phyloP scores from a whole-genome alignment of 176 grass and related monocot genomes.

The Themeda triandra region DNA sequence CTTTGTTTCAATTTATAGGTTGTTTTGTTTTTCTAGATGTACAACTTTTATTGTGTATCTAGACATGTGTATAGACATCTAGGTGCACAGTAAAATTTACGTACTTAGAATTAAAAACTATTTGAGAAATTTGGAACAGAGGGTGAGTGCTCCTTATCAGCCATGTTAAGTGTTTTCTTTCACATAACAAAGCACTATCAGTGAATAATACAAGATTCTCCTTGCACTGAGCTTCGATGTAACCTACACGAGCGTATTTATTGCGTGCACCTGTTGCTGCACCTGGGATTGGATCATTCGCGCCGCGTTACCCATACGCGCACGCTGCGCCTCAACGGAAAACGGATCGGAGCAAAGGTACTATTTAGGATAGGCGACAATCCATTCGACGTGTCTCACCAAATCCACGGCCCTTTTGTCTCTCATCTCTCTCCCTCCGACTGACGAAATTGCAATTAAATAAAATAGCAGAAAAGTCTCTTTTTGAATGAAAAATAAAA shows the following conservation, averaged over 20 bases:
- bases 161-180: no score
- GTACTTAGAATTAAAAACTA: no score
- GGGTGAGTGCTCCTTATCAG: background rate
- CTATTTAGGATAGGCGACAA: background rate
- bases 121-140: no score
- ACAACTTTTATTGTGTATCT: no score
- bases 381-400: background rate
- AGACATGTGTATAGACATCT: no score
- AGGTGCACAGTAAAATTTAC: no score
- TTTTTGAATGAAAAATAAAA: background rate
- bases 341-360: background rate
- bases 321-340: no score
- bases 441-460: background rate
- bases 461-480: background rate
- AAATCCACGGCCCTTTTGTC: background rate
- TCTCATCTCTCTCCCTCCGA: background rate
- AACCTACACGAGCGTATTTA: background rate
- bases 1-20: no score
- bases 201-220: background rate
- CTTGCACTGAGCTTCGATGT: background rate
- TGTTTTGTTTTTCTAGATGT: no score
- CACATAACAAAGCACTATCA: no score
- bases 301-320: background rate
- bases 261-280: background rate
- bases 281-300: background rate